A percentile compares a stretch with the other conserved stretches of the same genome.
Evolutionary conservation across 2,329 filamentous ascomycete genomes (phyloP).

Genomic region (Emmonsiellopsis sp.): DNA sequence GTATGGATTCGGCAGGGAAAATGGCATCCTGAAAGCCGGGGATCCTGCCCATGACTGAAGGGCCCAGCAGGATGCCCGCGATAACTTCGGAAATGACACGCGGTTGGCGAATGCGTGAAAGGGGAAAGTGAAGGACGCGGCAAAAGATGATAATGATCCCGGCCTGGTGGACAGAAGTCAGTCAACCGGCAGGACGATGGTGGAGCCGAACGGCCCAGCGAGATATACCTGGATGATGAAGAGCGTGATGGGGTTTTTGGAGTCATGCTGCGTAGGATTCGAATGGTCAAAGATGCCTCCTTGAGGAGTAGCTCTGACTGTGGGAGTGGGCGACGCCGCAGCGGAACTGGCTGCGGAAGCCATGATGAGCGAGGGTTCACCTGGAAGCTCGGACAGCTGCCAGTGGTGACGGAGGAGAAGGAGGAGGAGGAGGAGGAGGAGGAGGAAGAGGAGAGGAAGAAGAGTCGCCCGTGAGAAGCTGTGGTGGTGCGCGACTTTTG

Average conservation of each 20-base stretch:
- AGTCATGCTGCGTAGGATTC: constrained; percentile 58
- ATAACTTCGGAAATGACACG: constrained; percentile 78
- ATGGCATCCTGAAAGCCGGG: constrained; percentile 67
- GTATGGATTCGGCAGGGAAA: constrained; percentile 66
- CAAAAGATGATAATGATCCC: constrained; percentile 67
- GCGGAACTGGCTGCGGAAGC: constrained; percentile 5
- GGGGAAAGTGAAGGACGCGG: constrained; percentile 63
- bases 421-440: not conserved
- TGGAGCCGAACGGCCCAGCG: not conserved
- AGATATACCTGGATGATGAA: constrained; percentile 62
- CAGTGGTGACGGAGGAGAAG: not conserved
- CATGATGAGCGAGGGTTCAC: not conserved
- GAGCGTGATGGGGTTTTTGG: constrained; percentile 61
- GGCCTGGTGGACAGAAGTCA: constrained; percentile 38
- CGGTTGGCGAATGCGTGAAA: constrained; percentile 68
- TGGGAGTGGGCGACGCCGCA: constrained; percentile 16
- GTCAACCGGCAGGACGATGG: not conserved
- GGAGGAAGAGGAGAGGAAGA: not conserved
- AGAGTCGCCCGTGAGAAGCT: not conserved
- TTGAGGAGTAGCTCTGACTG: constrained; percentile 41
- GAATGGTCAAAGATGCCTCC: constrained; percentile 62
- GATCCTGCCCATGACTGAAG: constrained; percentile 79
- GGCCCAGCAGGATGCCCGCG: constrained; percentile 74
- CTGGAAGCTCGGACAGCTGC: not conserved
- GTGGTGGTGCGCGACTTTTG: not conserved